Evolutionary conservation across 163 green algal species (phyloP).

Genomic region (Chlamydomonas reinhardtii): DNA sequence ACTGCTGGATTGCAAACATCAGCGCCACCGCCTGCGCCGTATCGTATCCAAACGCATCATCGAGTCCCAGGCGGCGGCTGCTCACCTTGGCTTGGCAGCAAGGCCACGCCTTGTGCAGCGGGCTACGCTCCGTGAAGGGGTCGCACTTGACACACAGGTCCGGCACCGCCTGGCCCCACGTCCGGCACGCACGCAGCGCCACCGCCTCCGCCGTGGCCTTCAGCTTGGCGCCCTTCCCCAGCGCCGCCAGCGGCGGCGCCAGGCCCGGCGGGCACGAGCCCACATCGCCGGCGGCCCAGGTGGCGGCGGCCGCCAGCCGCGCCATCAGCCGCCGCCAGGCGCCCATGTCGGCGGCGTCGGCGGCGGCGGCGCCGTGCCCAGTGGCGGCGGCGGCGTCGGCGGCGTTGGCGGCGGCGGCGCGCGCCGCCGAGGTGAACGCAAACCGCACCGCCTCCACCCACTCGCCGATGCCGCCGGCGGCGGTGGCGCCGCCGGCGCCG

Average conservation of each 20-base stretch:
- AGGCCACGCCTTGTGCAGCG: background rate
- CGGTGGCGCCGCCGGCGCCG: background rate
- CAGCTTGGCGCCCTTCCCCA: no score
- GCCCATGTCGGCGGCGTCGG: background rate
- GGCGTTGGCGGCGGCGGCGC: background rate
- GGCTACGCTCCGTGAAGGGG: background rate
- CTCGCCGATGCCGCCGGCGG: background rate
- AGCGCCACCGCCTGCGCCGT: no score
- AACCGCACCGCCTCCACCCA: constrained; percentile 10
- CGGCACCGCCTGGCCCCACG: background rate
- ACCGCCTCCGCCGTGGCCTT: background rate
- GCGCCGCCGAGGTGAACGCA: background rate
- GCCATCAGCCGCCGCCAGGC: background rate
- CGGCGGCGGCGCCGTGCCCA: background rate
- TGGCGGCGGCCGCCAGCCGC: background rate
- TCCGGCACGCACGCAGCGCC: constrained; percentile 4
- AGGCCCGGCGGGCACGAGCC: background rate
- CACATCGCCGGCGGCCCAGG: background rate
- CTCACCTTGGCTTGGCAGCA: background rate
- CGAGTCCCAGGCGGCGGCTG: no score
- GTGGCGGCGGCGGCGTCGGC: background rate
- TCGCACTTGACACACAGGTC: constrained; percentile 46
- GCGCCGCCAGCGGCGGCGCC: background rate
- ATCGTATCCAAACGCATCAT: no score
- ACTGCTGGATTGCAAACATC: no score